Evolutionary conservation across 306 rosid species (phyloP).

Genomic region (barrel medic (Medicago truncatula)): DNA sequence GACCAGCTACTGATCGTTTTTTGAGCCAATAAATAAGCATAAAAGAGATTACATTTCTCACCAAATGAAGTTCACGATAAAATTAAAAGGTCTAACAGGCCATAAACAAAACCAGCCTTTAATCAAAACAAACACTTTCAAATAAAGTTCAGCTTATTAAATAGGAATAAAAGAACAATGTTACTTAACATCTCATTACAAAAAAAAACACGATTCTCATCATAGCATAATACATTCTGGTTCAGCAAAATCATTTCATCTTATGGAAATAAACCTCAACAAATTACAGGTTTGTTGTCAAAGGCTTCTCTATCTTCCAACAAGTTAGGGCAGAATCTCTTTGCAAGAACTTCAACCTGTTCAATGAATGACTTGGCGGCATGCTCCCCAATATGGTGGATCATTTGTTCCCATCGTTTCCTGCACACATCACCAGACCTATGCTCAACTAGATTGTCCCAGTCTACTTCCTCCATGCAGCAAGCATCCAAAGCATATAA

Average conservation of each 20-base stretch:
- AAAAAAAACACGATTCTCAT: background rate
- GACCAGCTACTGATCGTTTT: background rate
- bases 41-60: background rate
- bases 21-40: background rate
- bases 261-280: constrained; percentile 33
- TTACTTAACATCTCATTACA: background rate
- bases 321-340: constrained; percentile 61
- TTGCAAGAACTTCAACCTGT: constrained; percentile 71
- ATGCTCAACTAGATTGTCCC: constrained; percentile 78
- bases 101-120: background rate
- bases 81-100: background rate
- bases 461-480: constrained; percentile 74
- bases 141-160: background rate
- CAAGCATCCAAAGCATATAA: constrained; percentile 69
- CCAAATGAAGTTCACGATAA: background rate
- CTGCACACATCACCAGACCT: constrained; percentile 73
- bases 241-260: too few species aligned
- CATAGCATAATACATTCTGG: background rate
- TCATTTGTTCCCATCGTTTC: constrained; percentile 86
- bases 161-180: background rate
- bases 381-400: constrained; percentile 61
- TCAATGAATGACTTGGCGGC: constrained; percentile 67
- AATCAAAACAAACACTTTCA: background rate
- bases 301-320: constrained; percentile 66
- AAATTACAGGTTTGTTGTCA: constrained; percentile 54